phyloP scores from a whole-genome alignment of 2,329 filamentous ascomycete species.

The Fusarium sp. region DNA sequence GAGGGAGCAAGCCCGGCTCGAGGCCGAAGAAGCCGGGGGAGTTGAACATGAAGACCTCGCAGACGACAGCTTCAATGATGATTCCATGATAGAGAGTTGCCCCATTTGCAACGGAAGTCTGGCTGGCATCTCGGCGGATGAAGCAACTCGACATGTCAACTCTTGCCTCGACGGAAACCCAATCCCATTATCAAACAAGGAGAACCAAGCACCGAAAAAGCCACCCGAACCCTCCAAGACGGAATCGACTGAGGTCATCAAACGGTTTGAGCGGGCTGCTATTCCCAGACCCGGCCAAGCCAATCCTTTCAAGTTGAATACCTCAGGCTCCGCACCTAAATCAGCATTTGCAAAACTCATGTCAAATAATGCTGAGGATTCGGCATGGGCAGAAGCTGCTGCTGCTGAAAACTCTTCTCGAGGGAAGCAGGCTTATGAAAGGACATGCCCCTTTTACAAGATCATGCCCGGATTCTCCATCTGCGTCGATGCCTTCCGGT shows the following conservation, averaged over 20 bases:
- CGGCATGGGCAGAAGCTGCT: conserved; percentile 89
- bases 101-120: conserved; percentile 81
- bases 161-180: conserved; percentile 88
- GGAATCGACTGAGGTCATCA: conserved; percentile 56
- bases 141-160: conserved; percentile 89
- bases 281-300: conserved; percentile 82
- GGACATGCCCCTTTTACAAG: conserved; percentile 98
- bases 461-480: conserved; percentile 94
- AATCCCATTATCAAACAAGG: conserved; percentile 61
- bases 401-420: conserved; percentile 80
- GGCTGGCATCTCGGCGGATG: conserved; percentile 67
- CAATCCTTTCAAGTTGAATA: conserved; percentile 75
- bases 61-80: conserved; percentile 47
- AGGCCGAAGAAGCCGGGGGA: conserved; percentile 65
- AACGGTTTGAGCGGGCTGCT: conserved; percentile 73
- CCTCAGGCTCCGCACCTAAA: conserved; percentile 49
- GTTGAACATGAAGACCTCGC: conserved; percentile 50
- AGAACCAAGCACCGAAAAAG: conserved; percentile 15
- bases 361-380: conserved; percentile 89
- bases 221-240: conserved; percentile 39
- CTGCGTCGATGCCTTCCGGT: conserved; percentile 95
- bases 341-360: conserved; percentile 95
- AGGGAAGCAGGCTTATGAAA: conserved; percentile 86
- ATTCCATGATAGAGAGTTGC: conserved; percentile 60
- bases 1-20: conserved; percentile 77